These are phyloP conservation scores for Yamadazyma ubonensis DNA, from an alignment of 805 yeast species.

Conservation along the genomic window DNA sequence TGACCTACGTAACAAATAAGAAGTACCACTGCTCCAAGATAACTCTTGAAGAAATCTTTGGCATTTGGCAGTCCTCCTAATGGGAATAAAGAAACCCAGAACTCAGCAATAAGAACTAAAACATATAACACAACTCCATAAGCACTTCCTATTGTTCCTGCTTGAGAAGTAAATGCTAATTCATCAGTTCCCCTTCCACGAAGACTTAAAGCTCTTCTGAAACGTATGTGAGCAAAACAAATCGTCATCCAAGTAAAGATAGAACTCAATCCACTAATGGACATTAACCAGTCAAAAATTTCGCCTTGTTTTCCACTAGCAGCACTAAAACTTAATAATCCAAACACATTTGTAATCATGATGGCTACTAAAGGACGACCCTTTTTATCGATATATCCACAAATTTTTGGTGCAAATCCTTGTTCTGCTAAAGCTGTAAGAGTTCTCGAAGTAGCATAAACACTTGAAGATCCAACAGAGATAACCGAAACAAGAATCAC, in stretches of 20 bases:
- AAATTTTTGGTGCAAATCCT: constrained; percentile 58
- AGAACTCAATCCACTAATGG: constrained; percentile 42
- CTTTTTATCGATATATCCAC: constrained; percentile 68
- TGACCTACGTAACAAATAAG: constrained; percentile 39
- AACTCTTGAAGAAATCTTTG: constrained; percentile 32
- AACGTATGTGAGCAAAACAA: constrained; percentile 38
- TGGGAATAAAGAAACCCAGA: constrained; percentile 44
- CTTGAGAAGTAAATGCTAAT: constrained; percentile 35
- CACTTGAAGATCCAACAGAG: constrained; percentile 73
- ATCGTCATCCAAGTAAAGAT: constrained; percentile 44
- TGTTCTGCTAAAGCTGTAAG: constrained; percentile 65
- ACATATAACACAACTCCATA: constrained; percentile 31
- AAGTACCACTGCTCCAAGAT: constrained; percentile 38
- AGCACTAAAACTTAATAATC: constrained; percentile 55
- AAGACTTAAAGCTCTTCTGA: constrained; percentile 35
- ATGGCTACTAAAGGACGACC: constrained; percentile 81
- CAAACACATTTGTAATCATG: constrained; percentile 50
- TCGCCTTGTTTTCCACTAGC: constrained; percentile 42
- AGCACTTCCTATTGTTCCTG: constrained; percentile 37
- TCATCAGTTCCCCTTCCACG: constrained; percentile 38
- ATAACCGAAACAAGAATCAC: constrained; percentile 66
- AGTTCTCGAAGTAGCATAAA: constrained; percentile 69
- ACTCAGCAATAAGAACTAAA: constrained; percentile 42
- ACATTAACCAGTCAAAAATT: constrained; percentile 40
- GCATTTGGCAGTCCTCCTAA: constrained; percentile 38